These are phyloP conservation scores for Dianthus caryophyllus DNA, from an alignment of 148 eudicot species.

Conservation along the genomic window DNA sequence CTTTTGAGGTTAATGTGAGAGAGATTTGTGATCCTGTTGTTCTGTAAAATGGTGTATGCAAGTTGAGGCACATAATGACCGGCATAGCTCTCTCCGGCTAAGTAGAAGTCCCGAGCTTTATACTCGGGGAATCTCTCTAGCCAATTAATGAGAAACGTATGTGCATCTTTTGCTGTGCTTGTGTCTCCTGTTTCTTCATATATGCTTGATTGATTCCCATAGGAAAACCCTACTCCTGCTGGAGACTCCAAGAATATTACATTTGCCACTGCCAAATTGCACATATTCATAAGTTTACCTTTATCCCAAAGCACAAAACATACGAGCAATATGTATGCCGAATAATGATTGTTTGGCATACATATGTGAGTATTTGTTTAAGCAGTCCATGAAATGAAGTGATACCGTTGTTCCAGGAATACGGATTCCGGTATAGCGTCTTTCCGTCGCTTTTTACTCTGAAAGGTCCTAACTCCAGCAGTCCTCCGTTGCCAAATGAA, in stretches of 20 bases:
- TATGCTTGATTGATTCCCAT: conserved; percentile 36
- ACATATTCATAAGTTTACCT: not conserved
- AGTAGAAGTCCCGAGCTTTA: conserved; percentile 39
- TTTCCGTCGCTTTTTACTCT: conserved; percentile 38
- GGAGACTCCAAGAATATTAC: conserved; percentile 60
- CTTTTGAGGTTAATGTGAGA: conserved; percentile 41
- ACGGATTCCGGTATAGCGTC: conserved; percentile 27
- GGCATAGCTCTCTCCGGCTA: conserved; percentile 60
- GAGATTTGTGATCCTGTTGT: conserved; percentile 22
- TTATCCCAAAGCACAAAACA: too few species aligned
- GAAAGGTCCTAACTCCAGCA: conserved; percentile 45
- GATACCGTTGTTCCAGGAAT: conserved; percentile 45
- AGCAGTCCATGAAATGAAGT: not conserved
- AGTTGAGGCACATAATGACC: conserved; percentile 58
- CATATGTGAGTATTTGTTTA: too few species aligned
- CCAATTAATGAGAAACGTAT: conserved; percentile 48
- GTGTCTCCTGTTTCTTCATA: conserved; percentile 36
- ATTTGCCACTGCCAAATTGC: conserved; percentile 41
- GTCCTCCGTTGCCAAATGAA: conserved; percentile 43
- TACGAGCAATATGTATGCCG: too few species aligned
- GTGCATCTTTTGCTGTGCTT: conserved; percentile 47
- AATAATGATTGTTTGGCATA: too few species aligned
- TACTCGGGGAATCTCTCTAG: conserved; percentile 61
- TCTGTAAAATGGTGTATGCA: conserved; percentile 38
- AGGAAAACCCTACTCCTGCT: conserved; percentile 61